These are phyloP conservation scores for Cadophora sp. DNA, from an alignment of 2,329 filamentous ascomycete species.

Conservation along the genomic window DNA sequence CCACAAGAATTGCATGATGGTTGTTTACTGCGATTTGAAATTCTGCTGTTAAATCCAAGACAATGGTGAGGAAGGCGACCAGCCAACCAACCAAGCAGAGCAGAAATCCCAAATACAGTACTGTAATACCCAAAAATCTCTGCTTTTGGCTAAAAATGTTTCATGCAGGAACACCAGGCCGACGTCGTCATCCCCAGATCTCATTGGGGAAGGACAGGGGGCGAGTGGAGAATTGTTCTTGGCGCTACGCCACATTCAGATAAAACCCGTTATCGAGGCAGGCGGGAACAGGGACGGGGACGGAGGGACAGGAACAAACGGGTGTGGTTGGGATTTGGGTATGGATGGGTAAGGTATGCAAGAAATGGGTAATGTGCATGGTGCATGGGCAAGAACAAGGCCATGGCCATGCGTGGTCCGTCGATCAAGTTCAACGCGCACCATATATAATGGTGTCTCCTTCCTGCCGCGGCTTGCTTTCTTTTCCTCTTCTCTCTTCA, in stretches of 20 bases:
- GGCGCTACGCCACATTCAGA: constrained; percentile 24
- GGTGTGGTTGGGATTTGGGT: too few relatives aligned
- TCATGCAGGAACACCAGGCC: constrained; percentile 1
- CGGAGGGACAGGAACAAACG: too few relatives aligned
- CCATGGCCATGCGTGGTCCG: too few relatives aligned
- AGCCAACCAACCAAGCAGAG: too few relatives aligned
- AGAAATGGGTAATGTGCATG: not conserved
- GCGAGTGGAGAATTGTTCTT: not conserved
- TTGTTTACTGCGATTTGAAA: not conserved
- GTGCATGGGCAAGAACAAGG: not conserved
- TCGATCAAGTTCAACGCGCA: not conserved
- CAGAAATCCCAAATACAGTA: not conserved
- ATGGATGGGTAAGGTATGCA: too few relatives aligned
- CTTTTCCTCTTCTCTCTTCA: constrained; percentile 15
- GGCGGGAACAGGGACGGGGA: not conserved
- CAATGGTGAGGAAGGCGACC: not conserved
- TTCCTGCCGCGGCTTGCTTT: not conserved
- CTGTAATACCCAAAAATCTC: not conserved
- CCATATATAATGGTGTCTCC: constrained; percentile 13
- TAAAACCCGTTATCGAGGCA: constrained; percentile 10
- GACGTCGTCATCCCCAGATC: not conserved
- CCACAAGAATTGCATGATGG: not conserved
- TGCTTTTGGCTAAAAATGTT: not conserved
- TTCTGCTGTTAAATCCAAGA: not conserved
- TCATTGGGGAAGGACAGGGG: not conserved